Conservation (phyloP, 257 asterid genomes). For the Petunia axillaris region DNA sequence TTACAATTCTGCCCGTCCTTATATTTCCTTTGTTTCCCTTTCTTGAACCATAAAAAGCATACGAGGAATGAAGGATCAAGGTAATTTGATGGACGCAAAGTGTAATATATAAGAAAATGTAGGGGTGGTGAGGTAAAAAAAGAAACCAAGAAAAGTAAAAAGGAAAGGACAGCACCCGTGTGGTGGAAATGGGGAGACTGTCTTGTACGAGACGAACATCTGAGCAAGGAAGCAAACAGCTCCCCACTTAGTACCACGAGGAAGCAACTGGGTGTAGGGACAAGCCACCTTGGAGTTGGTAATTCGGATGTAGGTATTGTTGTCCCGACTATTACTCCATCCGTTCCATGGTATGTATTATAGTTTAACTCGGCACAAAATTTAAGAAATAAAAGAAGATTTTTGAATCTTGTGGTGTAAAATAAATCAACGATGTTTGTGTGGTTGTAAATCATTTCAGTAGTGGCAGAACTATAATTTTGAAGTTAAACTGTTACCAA, state of each 20-base stretch:
- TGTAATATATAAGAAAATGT: not conserved
- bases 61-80: not conserved
- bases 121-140: not conserved
- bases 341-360: no score
- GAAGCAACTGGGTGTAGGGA: conserved; percentile 16
- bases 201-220: conserved; percentile 7
- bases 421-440: no score
- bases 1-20: not conserved
- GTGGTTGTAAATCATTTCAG: no score
- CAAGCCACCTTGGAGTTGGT: not conserved
- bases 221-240: not conserved
- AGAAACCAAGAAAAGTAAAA: not conserved
- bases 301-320: no score
- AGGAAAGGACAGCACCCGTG: conserved; percentile 14
- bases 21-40: conserved; percentile 11
- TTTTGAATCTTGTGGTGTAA: no score
- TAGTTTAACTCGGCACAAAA: no score
- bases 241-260: not conserved
- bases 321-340: no score
- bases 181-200: not conserved
- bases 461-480: no score
- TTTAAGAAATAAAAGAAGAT: no score
- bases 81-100: not conserved
- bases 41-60: not conserved
- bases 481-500: no score